Conservation (phyloP, 495 filamentous ascomycete species). For the Xylaria grammica region DNA sequence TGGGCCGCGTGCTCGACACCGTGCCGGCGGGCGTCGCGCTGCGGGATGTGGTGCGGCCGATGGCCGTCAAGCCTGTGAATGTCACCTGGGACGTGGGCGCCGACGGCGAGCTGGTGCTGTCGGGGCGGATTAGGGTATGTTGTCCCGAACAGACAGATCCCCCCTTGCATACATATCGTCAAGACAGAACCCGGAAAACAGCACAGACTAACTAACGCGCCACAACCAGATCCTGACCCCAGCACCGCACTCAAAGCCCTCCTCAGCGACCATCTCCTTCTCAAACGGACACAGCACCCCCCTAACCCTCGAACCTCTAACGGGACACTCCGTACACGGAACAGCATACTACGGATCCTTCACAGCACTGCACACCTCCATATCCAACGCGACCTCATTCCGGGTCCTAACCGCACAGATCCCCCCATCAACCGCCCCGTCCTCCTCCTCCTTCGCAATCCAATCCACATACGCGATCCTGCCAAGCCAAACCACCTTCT, state of each 20-base stretch:
- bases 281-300: constrained; percentile 30
- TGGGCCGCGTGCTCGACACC: constrained; percentile 55
- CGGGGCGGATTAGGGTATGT: constrained; percentile 34
- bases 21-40: constrained; percentile 48
- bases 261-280: constrained; percentile 26
- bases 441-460: constrained; percentile 36
- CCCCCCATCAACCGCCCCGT: constrained; percentile 14
- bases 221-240: neutral
- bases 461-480: constrained; percentile 35
- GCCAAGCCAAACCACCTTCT: constrained; percentile 29
- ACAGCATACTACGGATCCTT: constrained; percentile 29
- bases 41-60: constrained; percentile 48
- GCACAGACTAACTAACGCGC: no score
- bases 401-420: constrained; percentile 22
- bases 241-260: no score
- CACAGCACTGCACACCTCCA: constrained; percentile 12
- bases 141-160: neutral
- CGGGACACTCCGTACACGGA: constrained; percentile 31
- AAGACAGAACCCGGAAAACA: constrained; percentile 8
- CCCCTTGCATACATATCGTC: neutral
- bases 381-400: constrained; percentile 28
- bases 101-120: constrained; percentile 25
- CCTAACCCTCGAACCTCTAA: constrained; percentile 21
- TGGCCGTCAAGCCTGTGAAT: constrained; percentile 53
- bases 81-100: constrained; percentile 31